phyloP scores from a whole-genome alignment of 305 asterid genomes.

The Fraxinus platypoda region DNA sequence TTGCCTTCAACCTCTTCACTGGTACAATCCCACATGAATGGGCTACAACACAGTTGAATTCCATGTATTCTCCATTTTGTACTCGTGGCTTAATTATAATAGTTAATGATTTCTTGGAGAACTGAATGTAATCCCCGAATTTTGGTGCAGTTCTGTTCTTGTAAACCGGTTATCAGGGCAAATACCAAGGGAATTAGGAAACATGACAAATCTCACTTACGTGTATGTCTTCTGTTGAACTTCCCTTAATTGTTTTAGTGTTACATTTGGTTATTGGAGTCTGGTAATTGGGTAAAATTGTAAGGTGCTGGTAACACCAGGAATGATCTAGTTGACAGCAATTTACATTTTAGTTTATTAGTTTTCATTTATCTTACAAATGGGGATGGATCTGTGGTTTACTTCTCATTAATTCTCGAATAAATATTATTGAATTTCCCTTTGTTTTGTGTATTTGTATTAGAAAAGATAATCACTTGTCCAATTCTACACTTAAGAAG shows the following conservation, averaged over 20 bases:
- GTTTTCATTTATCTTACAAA: not conserved
- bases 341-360: not conserved
- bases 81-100: conserved; percentile 6
- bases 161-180: conserved; percentile 86
- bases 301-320: not conserved
- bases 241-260: conserved; percentile 12
- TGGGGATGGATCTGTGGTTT: not conserved
- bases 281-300: conserved; percentile 1
- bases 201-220: conserved; percentile 72
- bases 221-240: conserved; percentile 53
- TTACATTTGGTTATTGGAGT: conserved; percentile 7
- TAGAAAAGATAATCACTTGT: not conserved
- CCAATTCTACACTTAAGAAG: conserved; percentile 1
- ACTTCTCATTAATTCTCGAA: not conserved
- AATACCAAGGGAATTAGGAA: conserved; percentile 73
- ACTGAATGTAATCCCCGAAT: conserved; percentile 18
- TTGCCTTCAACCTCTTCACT: conserved; percentile 79
- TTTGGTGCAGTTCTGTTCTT: conserved; percentile 73
- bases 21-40: conserved; percentile 85
- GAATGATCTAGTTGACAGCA: not conserved
- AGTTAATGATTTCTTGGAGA: conserved; percentile 12
- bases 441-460: not conserved
- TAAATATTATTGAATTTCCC: not conserved
- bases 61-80: conserved; percentile 47
- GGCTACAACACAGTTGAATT: conserved; percentile 56